Evolutionary conservation across 495 filamentous ascomycete genomes (phyloP).

Genomic region (Neurospora sp.): DNA sequence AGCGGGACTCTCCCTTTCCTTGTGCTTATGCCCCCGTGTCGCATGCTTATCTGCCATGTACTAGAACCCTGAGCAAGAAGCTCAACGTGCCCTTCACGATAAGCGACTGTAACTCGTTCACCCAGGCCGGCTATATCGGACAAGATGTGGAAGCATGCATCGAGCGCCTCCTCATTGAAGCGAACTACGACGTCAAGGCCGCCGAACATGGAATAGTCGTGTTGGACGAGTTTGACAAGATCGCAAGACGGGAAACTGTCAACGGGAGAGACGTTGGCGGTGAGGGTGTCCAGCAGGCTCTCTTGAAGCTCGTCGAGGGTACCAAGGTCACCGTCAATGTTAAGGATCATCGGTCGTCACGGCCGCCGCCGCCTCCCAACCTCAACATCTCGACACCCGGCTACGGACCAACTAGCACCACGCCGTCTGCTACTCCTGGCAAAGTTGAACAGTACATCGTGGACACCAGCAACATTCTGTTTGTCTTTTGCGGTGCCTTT

Average conservation of each 20-base stretch:
- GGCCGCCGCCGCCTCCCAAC: slow-evolving; percentile 22
- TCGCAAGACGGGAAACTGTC: slow-evolving; percentile 50
- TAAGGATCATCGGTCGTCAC: slow-evolving; percentile 61
- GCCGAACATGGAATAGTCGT: slow-evolving; percentile 91
- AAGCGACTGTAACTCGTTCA: slow-evolving; percentile 94
- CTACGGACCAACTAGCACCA: slow-evolving; percentile 25
- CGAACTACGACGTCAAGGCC: slow-evolving; percentile 77
- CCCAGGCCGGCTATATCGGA: slow-evolving; percentile 94
- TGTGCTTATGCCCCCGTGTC: neutral
- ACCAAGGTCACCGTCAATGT: slow-evolving; percentile 83
- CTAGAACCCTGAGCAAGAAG: slow-evolving; percentile 41
- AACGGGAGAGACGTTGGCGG: slow-evolving; percentile 72
- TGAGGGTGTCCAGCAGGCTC: slow-evolving; percentile 91
- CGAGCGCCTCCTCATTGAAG: slow-evolving; percentile 76
- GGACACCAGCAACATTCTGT: slow-evolving; percentile 91
- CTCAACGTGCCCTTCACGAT: slow-evolving; percentile 94
- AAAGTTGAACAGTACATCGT: slow-evolving; percentile 86
- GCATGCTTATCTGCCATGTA: slow-evolving; percentile 3
- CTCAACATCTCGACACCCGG: slow-evolving; percentile 27
- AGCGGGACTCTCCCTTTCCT: slow-evolving; percentile 4
- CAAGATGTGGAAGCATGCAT: slow-evolving; percentile 93
- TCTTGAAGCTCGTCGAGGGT: slow-evolving; percentile 92
- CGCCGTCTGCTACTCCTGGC: slow-evolving; percentile 28
- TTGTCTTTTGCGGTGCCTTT: slow-evolving; percentile 93
- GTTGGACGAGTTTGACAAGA: slow-evolving; percentile 94